Evolutionary conservation across 805 yeast genomes (phyloP).

Genomic region (Cyberlindnera subsufficiens): DNA sequence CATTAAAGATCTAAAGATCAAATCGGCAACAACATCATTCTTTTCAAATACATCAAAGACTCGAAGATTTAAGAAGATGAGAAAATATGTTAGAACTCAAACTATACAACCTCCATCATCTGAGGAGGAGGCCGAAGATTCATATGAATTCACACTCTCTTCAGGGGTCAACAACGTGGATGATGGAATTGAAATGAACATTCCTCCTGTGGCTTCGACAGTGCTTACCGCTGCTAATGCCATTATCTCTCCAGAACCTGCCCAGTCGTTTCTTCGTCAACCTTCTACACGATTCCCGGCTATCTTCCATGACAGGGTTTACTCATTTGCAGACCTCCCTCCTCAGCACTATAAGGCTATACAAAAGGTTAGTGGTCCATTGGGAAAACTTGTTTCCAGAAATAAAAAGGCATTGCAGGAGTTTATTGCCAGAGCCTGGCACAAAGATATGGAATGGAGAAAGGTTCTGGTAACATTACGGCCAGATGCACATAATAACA

Average conservation of each 20-base stretch:
- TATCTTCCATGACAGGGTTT: slow-evolving; percentile 78
- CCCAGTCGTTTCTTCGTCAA: slow-evolving; percentile 56
- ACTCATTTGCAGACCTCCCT: slow-evolving; percentile 62
- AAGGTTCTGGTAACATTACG: slow-evolving; percentile 79
- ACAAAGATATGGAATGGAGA: slow-evolving; percentile 78
- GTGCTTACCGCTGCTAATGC: slow-evolving; percentile 73
- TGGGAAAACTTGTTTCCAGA: slow-evolving; percentile 1
- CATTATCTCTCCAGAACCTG: slow-evolving; percentile 76
- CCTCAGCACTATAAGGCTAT: slow-evolving; percentile 31
- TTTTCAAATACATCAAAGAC: slow-evolving; percentile 2
- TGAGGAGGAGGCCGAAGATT: too few relatives aligned
- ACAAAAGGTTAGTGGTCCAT: not conserved
- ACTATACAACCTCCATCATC: slow-evolving; percentile 12
- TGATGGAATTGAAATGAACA: slow-evolving; percentile 24
- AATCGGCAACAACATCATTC: slow-evolving; percentile 2
- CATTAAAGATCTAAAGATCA: not conserved
- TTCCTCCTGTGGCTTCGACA: slow-evolving; percentile 72
- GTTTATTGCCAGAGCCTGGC: slow-evolving; percentile 84
- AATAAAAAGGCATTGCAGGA: slow-evolving; percentile 38
- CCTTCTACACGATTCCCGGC: slow-evolving; percentile 60
- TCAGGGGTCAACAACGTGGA: slow-evolving; percentile 4
- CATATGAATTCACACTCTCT: not conserved
- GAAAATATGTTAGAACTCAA: slow-evolving; percentile 19
- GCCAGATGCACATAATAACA: slow-evolving; percentile 95
- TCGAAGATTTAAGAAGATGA: slow-evolving; percentile 10